Evolutionary conservation across 352 stramenopile genomes (phyloP).

Genomic region (Globisporangium irregulare): DNA sequence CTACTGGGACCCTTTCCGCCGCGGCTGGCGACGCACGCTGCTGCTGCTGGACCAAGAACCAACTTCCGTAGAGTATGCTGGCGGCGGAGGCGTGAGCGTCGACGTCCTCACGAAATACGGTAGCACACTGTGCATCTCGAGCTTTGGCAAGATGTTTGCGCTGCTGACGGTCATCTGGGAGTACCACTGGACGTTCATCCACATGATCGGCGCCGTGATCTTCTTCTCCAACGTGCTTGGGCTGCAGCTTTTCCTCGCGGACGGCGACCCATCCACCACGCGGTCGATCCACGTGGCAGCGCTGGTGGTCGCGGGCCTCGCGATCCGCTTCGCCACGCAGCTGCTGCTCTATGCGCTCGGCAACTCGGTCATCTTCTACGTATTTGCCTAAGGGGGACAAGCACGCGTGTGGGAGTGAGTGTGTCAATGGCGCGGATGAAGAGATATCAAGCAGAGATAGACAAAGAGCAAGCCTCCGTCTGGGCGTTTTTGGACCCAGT

Average conservation of each 20-base stretch:
- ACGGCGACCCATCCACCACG: constrained; percentile 32
- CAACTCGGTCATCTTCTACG: constrained; percentile 76
- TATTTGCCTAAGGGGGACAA: constrained; percentile 35
- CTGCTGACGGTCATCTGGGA: constrained; percentile 85
- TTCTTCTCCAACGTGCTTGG: constrained; percentile 71
- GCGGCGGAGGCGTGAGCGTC: constrained; percentile 9
- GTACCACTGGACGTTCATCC: constrained; percentile 82
- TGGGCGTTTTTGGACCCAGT: neutral
- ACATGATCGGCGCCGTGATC: constrained; percentile 76
- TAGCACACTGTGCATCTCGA: constrained; percentile 74
- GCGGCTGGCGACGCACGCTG: constrained; percentile 40
- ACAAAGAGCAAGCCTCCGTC: neutral
- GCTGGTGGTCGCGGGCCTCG: constrained; percentile 39
- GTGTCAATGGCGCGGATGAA: neutral
- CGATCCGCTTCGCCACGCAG: constrained; percentile 42
- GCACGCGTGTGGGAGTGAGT: neutral
- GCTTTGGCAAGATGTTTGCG: constrained; percentile 83
- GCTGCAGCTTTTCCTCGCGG: constrained; percentile 61
- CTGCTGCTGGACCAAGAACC: neutral
- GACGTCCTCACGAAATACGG: constrained; percentile 36
- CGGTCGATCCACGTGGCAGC: constrained; percentile 36
- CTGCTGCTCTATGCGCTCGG: constrained; percentile 61
- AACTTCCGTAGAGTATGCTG: neutral
- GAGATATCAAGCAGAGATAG: neutral
- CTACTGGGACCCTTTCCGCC: constrained; percentile 46